phyloP scores from a whole-genome alignment of 805 yeast species.

The Starmerella kuoi region DNA sequence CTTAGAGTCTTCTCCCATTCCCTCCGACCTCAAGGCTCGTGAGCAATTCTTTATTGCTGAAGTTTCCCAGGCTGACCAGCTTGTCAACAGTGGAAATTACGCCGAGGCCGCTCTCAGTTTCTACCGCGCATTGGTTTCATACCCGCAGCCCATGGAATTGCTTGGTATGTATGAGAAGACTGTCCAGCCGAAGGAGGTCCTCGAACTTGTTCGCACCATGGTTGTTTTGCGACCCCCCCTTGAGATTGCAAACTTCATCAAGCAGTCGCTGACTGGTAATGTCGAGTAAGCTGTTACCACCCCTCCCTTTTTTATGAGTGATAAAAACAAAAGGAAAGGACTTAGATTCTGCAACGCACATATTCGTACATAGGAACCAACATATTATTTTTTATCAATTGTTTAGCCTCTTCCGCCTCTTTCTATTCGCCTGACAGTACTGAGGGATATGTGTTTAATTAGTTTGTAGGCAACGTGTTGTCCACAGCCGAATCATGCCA shows the following conservation, averaged over 20 bases:
- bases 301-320: too few relatives aligned
- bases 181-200: slow-evolving; percentile 59
- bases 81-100: slow-evolving; percentile 47
- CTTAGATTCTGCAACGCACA: too few relatives aligned
- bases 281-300: slow-evolving; percentile 11
- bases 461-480: too few relatives aligned
- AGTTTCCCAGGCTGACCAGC: slow-evolving; percentile 75
- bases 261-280: slow-evolving; percentile 31
- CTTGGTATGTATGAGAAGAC: slow-evolving; percentile 81
- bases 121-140: slow-evolving; percentile 85
- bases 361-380: too few relatives aligned
- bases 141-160: slow-evolving; percentile 90
- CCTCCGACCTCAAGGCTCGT: slow-evolving; percentile 52
- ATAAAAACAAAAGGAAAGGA: too few relatives aligned
- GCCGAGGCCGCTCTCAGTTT: slow-evolving; percentile 78
- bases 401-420: too few relatives aligned
- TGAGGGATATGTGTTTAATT: too few relatives aligned
- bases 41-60: slow-evolving; percentile 72
- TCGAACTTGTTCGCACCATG: slow-evolving; percentile 76
- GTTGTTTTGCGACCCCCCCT: slow-evolving; percentile 80
- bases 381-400: too few relatives aligned
- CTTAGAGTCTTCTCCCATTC: slow-evolving; percentile 60
- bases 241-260: slow-evolving; percentile 56
- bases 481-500: too few relatives aligned
- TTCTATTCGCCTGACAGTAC: too few relatives aligned